phyloP scores from a whole-genome alignment of 352 stramenopile genomes.

The Peronospora destructor region DNA sequence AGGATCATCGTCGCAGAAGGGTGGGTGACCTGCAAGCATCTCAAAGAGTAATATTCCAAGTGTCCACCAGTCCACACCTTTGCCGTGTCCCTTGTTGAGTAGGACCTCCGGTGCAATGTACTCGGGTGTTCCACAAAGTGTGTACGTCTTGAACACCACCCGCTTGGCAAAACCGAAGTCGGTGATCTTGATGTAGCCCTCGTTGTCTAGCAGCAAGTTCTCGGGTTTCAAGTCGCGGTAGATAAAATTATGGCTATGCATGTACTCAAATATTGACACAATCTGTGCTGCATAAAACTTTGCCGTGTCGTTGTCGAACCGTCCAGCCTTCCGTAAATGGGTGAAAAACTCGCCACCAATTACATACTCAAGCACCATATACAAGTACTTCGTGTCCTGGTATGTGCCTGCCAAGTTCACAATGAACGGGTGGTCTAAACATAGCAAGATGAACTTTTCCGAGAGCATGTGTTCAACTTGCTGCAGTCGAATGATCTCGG shows the following conservation, averaged over 20 bases:
- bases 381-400: conserved; percentile 93
- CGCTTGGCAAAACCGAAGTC: conserved; percentile 92
- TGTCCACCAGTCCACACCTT: conserved; percentile 94
- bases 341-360: conserved; percentile 97
- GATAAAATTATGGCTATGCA: conserved; percentile 94
- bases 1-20: conserved; percentile 94
- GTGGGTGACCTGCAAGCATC: conserved; percentile 94
- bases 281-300: conserved; percentile 93
- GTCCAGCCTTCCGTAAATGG: conserved; percentile 89
- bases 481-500: conserved; percentile 92
- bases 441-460: conserved; percentile 93
- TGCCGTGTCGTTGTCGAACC: conserved; percentile 89
- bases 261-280: conserved; percentile 94
- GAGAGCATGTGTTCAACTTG: conserved; percentile 97
- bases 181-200: conserved; percentile 95
- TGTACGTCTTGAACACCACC: conserved; percentile 93
- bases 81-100: conserved; percentile 85
- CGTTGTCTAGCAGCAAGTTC: conserved; percentile 92
- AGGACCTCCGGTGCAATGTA: conserved; percentile 91
- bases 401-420: conserved; percentile 92
- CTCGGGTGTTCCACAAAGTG: conserved; percentile 89
- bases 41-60: conserved; percentile 96
- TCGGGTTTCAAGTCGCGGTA: conserved; percentile 96
- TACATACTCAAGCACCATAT: conserved; percentile 97
- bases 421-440: conserved; percentile 93